Percentiles rank a stretch among this genome's conserved stretches.
Conservation (phyloP, 73 alveolate genomes). For the Durusdinium trenchii region DNA sequence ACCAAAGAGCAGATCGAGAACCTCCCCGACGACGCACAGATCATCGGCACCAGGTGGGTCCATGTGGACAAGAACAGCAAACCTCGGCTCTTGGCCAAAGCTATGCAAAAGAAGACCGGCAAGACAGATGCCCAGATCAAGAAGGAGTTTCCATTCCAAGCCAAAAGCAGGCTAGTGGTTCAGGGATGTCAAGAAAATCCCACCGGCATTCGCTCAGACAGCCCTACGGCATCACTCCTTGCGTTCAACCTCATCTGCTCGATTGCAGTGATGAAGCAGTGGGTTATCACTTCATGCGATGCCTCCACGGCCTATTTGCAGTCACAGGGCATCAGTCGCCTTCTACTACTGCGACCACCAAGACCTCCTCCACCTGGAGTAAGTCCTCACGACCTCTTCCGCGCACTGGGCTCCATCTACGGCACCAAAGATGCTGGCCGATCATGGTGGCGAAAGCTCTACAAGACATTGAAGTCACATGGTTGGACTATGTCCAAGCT, state of each 20-base stretch:
- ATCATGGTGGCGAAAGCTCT: constrained; percentile 44
- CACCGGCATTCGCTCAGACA: background rate
- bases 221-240: background rate
- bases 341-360: too few species aligned
- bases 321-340: background rate
- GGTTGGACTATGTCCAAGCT: background rate
- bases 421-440: constrained; percentile 26
- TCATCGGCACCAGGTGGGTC: constrained; percentile 38
- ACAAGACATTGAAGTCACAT: background rate
- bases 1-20: background rate
- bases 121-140: background rate
- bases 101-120: too few species aligned
- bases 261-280: background rate
- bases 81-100: too few species aligned
- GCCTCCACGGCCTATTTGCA: too few species aligned
- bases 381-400: background rate
- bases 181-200: too few species aligned
- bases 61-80: constrained; percentile 20
- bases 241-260: constrained; percentile 8
- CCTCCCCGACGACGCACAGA: constrained; percentile 10
- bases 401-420: constrained; percentile 9
- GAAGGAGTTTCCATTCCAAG: background rate
- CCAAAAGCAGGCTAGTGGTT: background rate
- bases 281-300: too few species aligned
- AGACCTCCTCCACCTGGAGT: too few species aligned